These are phyloP conservation scores for Erigeron canadensis DNA, from an alignment of 129 eudicot genomes.

Conservation along the genomic window DNA sequence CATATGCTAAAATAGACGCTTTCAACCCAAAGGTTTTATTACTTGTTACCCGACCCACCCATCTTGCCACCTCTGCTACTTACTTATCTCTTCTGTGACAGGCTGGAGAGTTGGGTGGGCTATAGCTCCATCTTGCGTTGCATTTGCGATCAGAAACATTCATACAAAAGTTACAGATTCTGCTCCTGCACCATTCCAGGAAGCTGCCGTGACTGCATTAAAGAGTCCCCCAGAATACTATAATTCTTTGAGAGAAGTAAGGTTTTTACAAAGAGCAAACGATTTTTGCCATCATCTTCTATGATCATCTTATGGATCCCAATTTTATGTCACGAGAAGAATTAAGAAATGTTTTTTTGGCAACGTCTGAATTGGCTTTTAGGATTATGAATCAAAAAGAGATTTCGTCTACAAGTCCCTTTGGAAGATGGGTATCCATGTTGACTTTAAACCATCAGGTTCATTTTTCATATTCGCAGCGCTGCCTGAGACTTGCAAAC, in stretches of 20 bases:
- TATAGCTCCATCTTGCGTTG: conserved; percentile 76
- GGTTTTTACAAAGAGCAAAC: conserved; percentile 18
- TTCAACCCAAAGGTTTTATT: neutral
- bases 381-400: conserved; percentile 85
- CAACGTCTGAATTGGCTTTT: conserved; percentile 14
- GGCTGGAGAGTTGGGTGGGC: conserved; percentile 99
- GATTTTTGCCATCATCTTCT: neutral
- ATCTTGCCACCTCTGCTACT: conserved; percentile 12
- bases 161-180: conserved; percentile 82
- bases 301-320: neutral
- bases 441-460: conserved; percentile 65
- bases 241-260: conserved; percentile 54
- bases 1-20: neutral
- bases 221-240: conserved; percentile 62
- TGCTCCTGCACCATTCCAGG: conserved; percentile 99
- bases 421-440: conserved; percentile 61
- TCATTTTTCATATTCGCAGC: conserved; percentile 76
- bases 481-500: conserved; percentile 67
- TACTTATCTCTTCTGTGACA: conserved; percentile 29
- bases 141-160: conserved; percentile 81
- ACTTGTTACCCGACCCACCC: neutral
- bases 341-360: neutral
- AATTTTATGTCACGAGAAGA: neutral
- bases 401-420: conserved; percentile 57
- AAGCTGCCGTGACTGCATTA: conserved; percentile 94